Evolutionary conservation across 163 green algal genomes (phyloP).

Genomic region (Trebouxia gelatinosa): DNA sequence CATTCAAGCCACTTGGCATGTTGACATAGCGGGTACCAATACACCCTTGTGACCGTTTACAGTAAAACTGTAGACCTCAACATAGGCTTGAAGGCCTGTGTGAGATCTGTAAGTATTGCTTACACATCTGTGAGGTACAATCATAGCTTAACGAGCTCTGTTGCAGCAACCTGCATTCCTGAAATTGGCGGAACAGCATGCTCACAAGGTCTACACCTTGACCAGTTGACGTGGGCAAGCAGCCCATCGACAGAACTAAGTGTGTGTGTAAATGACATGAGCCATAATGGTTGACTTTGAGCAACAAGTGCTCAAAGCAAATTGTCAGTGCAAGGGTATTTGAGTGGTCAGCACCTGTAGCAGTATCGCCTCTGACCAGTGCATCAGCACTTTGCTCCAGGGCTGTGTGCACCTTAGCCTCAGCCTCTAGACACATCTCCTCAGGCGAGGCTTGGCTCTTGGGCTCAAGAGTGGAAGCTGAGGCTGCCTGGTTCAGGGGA

Average conservation of each 20-base stretch:
- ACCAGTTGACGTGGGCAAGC: no score
- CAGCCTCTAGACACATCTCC: constrained; percentile 49
- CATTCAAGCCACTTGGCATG: not conserved
- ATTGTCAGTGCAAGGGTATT: not conserved
- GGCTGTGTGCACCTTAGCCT: constrained; percentile 67
- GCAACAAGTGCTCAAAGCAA: not conserved
- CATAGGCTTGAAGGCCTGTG: no score
- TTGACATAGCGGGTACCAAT: no score
- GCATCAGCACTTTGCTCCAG: constrained; percentile 67
- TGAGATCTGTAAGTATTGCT: no score
- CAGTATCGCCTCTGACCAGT: constrained; percentile 4
- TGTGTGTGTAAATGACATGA: not conserved
- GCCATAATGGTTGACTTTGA: not conserved
- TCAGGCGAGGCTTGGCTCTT: constrained; percentile 35
- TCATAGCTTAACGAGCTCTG: not conserved
- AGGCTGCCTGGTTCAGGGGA: constrained; percentile 45
- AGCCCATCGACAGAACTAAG: not conserved
- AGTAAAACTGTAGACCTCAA: no score
- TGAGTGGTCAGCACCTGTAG: constrained; percentile 10
- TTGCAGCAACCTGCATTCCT: no score
- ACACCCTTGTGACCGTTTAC: no score
- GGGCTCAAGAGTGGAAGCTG: constrained; percentile 31
- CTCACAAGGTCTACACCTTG: no score
- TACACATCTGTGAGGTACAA: no score
- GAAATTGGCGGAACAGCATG: not conserved